These are phyloP conservation scores for Microcyclosporella mali DNA, from an alignment of 2,329 filamentous ascomycete genomes.

Conservation along the genomic window DNA sequence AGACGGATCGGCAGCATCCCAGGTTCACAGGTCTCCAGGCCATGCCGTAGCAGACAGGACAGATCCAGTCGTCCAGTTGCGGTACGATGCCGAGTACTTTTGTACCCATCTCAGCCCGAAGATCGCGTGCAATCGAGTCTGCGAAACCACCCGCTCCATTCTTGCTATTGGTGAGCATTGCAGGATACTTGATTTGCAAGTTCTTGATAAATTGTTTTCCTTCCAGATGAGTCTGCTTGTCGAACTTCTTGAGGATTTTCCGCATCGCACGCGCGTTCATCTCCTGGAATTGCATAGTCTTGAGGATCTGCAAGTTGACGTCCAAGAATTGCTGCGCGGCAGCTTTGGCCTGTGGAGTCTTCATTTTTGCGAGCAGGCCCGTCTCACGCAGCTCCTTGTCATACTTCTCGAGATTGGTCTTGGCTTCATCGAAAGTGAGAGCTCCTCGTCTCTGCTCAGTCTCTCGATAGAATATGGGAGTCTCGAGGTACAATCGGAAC, in stretches of 20 bases:
- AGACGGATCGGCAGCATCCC: slow-evolving; percentile 63
- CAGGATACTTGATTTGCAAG: slow-evolving; percentile 24
- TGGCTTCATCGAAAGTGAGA: slow-evolving; percentile 59
- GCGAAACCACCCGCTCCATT: slow-evolving; percentile 59
- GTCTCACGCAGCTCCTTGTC: slow-evolving; percentile 59
- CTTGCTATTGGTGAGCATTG: slow-evolving; percentile 30
- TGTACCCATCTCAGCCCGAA: slow-evolving; percentile 67
- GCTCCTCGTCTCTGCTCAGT: slow-evolving; percentile 64
- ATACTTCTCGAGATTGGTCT: slow-evolving; percentile 65
- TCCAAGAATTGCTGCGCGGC: slow-evolving; percentile 64
- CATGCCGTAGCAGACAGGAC: slow-evolving; percentile 71
- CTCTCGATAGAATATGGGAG: slow-evolving; percentile 74
- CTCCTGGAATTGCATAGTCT: slow-evolving; percentile 75
- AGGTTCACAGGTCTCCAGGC: slow-evolving; percentile 77
- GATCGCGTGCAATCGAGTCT: slow-evolving; percentile 63
- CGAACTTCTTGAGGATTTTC: slow-evolving; percentile 90
- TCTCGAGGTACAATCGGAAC: slow-evolving; percentile 74
- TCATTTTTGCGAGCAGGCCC: slow-evolving; percentile 57
- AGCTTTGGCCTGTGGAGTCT: slow-evolving; percentile 56
- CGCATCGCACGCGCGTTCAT: slow-evolving; percentile 70
- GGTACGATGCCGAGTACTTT: slow-evolving; percentile 69
- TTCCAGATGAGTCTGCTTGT: slow-evolving; percentile 73
- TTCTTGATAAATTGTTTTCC: slow-evolving; percentile 31
- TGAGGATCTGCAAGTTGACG: slow-evolving; percentile 70
- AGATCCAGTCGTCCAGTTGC: slow-evolving; percentile 76